These are phyloP conservation scores for Isochrysis galbana DNA, from an alignment of 78 protist species.

Conservation along the genomic window DNA sequence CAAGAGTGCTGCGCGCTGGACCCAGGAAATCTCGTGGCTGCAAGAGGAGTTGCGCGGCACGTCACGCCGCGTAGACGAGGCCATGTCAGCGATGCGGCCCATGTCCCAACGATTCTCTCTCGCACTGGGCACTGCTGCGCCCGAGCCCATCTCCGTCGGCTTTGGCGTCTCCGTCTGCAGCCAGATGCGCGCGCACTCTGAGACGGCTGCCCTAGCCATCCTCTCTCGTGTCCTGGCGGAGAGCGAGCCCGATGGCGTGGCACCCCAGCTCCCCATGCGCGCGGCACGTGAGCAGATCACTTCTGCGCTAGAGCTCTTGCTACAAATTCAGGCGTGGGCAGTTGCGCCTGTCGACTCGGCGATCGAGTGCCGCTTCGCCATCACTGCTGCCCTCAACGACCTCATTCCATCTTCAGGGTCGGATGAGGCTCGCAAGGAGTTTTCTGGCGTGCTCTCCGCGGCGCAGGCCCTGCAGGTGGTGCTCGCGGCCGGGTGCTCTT, in stretches of 20 bases:
- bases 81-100: neutral
- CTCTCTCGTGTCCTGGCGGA: neutral
- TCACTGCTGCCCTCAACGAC: neutral
- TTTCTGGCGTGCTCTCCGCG: neutral
- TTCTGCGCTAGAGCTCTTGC: neutral
- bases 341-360: neutral
- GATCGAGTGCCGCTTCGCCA: neutral
- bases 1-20: neutral
- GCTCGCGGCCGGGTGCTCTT: too few species aligned
- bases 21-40: neutral
- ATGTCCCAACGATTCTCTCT: neutral
- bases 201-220: neutral
- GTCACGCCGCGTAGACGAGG: neutral
- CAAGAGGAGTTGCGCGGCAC: neutral
- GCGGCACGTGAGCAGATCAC: neutral
- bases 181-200: neutral
- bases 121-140: constrained; percentile 20
- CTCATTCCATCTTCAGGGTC: neutral
- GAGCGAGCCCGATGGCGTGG: neutral
- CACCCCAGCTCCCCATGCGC: neutral
- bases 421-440: neutral
- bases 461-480: neutral
- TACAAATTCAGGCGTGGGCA: neutral
- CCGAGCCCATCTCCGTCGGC: neutral
- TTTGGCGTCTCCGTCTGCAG: neutral